phyloP scores from a whole-genome alignment of 139 green algal species.

The Edaphochlamys debaryana region DNA sequence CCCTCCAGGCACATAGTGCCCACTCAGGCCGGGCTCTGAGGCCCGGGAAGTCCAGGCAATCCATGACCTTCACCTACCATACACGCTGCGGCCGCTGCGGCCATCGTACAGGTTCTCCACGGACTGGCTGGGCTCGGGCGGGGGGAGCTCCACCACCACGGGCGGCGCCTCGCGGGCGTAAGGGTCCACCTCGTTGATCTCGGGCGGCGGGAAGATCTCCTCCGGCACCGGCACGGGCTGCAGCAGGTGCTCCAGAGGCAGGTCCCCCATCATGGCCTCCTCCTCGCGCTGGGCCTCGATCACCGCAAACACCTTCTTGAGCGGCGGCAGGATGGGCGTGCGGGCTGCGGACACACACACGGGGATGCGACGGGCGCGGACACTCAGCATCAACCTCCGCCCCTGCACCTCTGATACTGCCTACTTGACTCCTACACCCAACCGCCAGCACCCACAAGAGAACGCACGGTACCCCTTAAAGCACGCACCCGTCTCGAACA shows the following conservation, averaged over 20 bases:
- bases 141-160: not conserved
- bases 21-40: too few species aligned
- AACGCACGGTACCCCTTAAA: too few species aligned
- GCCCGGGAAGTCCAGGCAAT: too few species aligned
- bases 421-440: too few species aligned
- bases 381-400: too few species aligned
- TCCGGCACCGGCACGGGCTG: slow-evolving; percentile 48
- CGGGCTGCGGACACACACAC: slow-evolving; percentile 47
- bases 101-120: not conserved
- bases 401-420: too few species aligned
- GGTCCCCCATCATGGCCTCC: slow-evolving; percentile 48
- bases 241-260: slow-evolving; percentile 45
- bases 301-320: slow-evolving; percentile 38
- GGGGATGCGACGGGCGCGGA: too few species aligned
- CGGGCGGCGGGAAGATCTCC: slow-evolving; percentile 32
- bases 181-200: slow-evolving; percentile 34
- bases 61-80: too few species aligned
- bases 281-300: slow-evolving; percentile 53
- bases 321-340: slow-evolving; percentile 53
- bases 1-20: too few species aligned
- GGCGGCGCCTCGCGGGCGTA: slow-evolving; percentile 5
- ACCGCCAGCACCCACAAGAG: too few species aligned
- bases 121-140: not conserved
- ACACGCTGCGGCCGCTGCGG: not conserved
- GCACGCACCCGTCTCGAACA: slow-evolving; percentile 54